These are phyloP conservation scores for Pseudogymnoascus sp. DNA, from an alignment of 2,329 filamentous ascomycete genomes.

Conservation along the genomic window DNA sequence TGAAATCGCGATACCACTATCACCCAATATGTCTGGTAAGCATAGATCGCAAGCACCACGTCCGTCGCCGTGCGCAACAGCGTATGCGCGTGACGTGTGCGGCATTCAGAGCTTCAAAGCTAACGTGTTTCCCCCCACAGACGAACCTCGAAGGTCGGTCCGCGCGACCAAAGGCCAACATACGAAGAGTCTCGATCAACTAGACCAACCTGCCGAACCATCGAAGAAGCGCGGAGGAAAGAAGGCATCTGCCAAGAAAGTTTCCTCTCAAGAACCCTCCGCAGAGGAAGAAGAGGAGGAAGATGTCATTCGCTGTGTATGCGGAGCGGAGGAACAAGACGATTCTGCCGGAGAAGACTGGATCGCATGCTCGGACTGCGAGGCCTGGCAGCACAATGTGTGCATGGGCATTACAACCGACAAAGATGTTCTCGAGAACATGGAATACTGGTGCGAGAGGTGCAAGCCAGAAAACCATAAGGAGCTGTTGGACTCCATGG, in stretches of 20 bases:
- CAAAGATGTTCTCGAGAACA: slow-evolving; percentile 38
- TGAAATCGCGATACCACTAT: slow-evolving; percentile 4
- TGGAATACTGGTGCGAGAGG: slow-evolving; percentile 82
- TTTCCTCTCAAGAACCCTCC: slow-evolving; percentile 15
- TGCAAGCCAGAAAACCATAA: slow-evolving; percentile 79
- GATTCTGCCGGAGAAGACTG: slow-evolving; percentile 82
- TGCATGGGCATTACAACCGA: slow-evolving; percentile 81
- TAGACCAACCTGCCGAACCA: slow-evolving; percentile 48
- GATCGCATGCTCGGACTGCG: slow-evolving; percentile 91
- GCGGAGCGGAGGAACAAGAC: slow-evolving; percentile 76
- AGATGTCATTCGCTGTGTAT: slow-evolving; percentile 81
- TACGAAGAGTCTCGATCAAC: slow-evolving; percentile 73
- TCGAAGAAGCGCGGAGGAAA: slow-evolving; percentile 44
- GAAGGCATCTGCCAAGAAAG: slow-evolving; percentile 37
- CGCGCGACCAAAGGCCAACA: slow-evolving; percentile 96
- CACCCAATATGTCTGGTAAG: slow-evolving; percentile 52
- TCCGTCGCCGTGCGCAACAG: not conserved
- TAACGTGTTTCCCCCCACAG: slow-evolving; percentile 31
- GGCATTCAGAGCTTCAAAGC: slow-evolving; percentile 11
- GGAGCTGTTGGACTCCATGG: slow-evolving; percentile 68
- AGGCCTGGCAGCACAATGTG: slow-evolving; percentile 94
- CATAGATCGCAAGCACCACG: slow-evolving; percentile 21
- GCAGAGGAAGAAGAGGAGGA: slow-evolving; percentile 37
- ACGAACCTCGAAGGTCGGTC: slow-evolving; percentile 86
- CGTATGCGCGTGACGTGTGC: not conserved